Evolutionary conservation across 129 eudicot species (phyloP), one percentile per base, ranked within the genome.

Genomic region (Calendula officinalis): DNA sequence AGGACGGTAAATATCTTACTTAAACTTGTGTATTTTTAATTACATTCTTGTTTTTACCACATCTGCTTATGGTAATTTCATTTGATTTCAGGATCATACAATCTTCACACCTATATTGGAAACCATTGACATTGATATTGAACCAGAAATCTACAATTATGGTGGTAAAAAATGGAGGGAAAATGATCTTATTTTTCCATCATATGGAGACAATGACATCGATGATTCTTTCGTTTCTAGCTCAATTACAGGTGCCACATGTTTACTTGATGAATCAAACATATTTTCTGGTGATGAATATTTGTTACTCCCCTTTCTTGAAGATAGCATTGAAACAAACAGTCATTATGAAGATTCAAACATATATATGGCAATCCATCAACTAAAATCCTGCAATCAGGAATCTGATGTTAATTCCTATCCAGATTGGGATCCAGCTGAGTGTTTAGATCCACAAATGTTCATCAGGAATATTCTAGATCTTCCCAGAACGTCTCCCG

Each of bases 391-490:
- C 33, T 80, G 72, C 70, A 67, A 77, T 60, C 85, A 88, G 64
- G 96, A 88, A 55, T 50, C 83, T 35, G 78, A 72, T 76, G 62
- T 74, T 43, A 70, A 59, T 50, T 34, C 65, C 27, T 83, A 64
- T 63, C 73, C 67, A 9, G 89, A 85, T 41, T 82, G 74, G 65
- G 99, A 92, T 60, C 83, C 88, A 57, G 59, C 68, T 5, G 95
- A 88, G 35, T 77, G 84, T 76, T 81, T 85, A 39, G 96, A 92
- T 69, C 86, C 95, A 17, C 96, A 88, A 70, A 71, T 84, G 70
- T 92, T 88, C 60, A 80, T 85, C 40, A 85, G 81, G 69, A 85
- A 75, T 74, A 49, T 85, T 17, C 88, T 90, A 3, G 95, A 91
- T 39, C 73, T 84, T 50, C 70, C 82, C 6, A 85, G 84, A 60